phyloP scores from a whole-genome alignment of 768 basidiomycete species.

The Lyophyllum semitale region DNA sequence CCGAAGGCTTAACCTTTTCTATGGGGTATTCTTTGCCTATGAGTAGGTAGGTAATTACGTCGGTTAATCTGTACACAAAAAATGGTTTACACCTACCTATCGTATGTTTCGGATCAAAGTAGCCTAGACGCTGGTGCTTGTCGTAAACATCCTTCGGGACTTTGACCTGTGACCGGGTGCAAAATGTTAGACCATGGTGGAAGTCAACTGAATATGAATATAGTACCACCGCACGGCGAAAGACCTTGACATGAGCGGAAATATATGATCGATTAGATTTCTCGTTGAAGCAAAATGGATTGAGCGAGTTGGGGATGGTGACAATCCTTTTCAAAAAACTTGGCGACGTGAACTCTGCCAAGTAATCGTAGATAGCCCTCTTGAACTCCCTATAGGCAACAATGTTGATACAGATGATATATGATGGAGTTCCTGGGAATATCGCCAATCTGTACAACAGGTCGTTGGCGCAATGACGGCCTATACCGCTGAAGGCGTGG shows the following conservation, averaged over 20 bases:
- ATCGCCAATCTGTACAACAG: not conserved
- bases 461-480: not conserved
- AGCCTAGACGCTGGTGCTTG: not conserved
- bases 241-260: not conserved
- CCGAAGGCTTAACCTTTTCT: not conserved
- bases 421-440: not conserved
- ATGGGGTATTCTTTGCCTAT: not conserved
- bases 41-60: not conserved
- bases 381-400: not conserved
- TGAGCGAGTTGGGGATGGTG: not conserved
- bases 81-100: not conserved
- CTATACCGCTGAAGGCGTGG: not conserved
- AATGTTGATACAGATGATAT: not conserved
- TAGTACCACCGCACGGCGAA: no score
- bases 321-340: not conserved
- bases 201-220: no score
- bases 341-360: not conserved
- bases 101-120: not conserved
- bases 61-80: not conserved
- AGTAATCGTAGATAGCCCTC: not conserved
- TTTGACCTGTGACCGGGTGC: not conserved
- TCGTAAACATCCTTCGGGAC: not conserved
- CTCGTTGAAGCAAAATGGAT: not conserved
- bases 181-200: no score
- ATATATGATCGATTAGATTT: not conserved